phyloP scores from a whole-genome alignment of 306 rosid genomes.

The Hippophae tibetana region DNA sequence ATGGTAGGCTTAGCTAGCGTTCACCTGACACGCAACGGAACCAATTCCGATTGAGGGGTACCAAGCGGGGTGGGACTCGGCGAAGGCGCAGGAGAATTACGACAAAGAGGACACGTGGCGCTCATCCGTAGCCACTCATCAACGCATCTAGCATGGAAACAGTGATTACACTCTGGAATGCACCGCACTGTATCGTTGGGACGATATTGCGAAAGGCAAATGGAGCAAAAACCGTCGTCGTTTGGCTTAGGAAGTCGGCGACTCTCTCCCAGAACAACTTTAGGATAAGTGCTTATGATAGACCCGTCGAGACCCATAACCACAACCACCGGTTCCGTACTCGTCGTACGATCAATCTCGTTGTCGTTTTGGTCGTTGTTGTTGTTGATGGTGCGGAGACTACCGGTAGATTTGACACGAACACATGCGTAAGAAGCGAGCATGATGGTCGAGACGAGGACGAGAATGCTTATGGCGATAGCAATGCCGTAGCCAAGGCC shows the following conservation, averaged over 20 bases:
- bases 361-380: not conserved
- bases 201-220: constrained; percentile 43
- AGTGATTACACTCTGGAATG: constrained; percentile 54
- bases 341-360: not conserved
- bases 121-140: constrained; percentile 51
- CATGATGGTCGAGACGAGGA: constrained; percentile 63
- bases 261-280: constrained; percentile 47
- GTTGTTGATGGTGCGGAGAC: too few relatives aligned
- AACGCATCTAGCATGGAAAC: constrained; percentile 48
- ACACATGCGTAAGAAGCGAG: constrained; percentile 52
- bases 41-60: constrained; percentile 38
- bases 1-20: too few relatives aligned
- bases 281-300: constrained; percentile 38
- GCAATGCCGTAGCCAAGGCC: constrained; percentile 63
- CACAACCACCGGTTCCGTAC: constrained; percentile 10
- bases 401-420: constrained; percentile 30
- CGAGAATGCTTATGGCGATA: constrained; percentile 60
- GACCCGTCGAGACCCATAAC: constrained; percentile 44
- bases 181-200: constrained; percentile 40
- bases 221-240: constrained; percentile 36
- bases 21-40: constrained; percentile 51
- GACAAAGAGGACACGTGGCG: constrained; percentile 57
- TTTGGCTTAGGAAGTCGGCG: constrained; percentile 38
- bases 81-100: constrained; percentile 58
- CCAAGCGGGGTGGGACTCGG: constrained; percentile 14